Evolutionary conservation across 768 basidiomycete genomes (phyloP).

Genomic region (Lactarius akahatsu): DNA sequence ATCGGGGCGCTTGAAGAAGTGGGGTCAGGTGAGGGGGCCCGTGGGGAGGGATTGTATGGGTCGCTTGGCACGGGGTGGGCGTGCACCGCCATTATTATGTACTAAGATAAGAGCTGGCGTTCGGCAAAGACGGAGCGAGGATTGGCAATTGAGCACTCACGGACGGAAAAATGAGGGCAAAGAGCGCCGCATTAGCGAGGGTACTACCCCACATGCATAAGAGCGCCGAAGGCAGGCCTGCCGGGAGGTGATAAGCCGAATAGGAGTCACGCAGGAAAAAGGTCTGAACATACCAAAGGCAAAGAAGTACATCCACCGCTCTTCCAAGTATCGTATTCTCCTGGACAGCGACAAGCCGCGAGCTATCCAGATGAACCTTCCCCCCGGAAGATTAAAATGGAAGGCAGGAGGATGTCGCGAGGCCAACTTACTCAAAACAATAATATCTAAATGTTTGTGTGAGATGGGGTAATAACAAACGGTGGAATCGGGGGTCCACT

Average conservation of each 20-base stretch:
- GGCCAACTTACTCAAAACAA: constrained; percentile 71
- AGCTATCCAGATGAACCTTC: constrained; percentile 76
- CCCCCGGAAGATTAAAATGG: constrained; percentile 10
- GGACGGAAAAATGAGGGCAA: constrained; percentile 77
- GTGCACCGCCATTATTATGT: constrained; percentile 80
- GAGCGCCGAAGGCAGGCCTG: constrained; percentile 69
- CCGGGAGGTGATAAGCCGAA: constrained; percentile 9
- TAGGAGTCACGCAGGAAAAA: constrained; percentile 9
- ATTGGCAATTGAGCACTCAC: constrained; percentile 44
- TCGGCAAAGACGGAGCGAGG: constrained; percentile 3
- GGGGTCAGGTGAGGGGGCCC: constrained; percentile 23
- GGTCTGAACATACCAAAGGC: constrained; percentile 60
- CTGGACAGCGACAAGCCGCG: constrained; percentile 67
- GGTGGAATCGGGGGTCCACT: constrained; percentile 39
- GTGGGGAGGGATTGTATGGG: constrained; percentile 62
- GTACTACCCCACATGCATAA: constrained; percentile 72
- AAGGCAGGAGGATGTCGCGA: not conserved
- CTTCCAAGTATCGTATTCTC: constrained; percentile 74
- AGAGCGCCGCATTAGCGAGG: constrained; percentile 78
- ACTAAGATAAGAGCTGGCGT: constrained; percentile 49
- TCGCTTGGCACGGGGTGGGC: constrained; percentile 72
- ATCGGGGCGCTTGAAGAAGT: constrained; percentile 32
- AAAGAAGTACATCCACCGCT: constrained; percentile 87
- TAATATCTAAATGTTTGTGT: constrained; percentile 59
- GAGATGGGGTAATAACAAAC: not conserved